Percentiles rank a stretch among this genome's conserved stretches.
phyloP scores from a whole-genome alignment of 768 basidiomycete genomes.

The Mycena rosella region DNA sequence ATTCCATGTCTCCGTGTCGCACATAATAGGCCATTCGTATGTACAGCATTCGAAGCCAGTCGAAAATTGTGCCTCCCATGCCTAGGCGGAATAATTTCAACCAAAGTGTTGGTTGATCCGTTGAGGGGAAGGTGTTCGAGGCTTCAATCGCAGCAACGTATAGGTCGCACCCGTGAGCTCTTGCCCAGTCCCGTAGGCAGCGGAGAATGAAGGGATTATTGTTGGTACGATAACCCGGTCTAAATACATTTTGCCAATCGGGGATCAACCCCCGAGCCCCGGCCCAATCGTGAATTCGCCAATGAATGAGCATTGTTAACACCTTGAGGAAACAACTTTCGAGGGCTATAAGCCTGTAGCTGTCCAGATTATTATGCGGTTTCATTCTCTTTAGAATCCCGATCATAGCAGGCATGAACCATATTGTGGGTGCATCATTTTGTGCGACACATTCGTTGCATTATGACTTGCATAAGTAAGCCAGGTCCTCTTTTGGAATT shows the following conservation, averaged over 20 bases:
- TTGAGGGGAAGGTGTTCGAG: neutral
- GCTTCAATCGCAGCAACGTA: neutral
- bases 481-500: too few relatives aligned
- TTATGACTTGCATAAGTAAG: too few relatives aligned
- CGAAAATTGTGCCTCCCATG: neutral
- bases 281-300: too few relatives aligned
- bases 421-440: too few relatives aligned
- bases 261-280: too few relatives aligned
- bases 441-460: too few relatives aligned
- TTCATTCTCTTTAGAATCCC: neutral
- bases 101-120: too few relatives aligned
- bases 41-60: constrained; percentile 7
- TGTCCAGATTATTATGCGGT: neutral
- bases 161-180: neutral
- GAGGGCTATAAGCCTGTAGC: too few relatives aligned
- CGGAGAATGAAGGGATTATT: neutral
- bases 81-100: too few relatives aligned
- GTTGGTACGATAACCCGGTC: neutral
- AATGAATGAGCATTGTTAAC: too few relatives aligned
- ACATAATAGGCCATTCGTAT: neutral
- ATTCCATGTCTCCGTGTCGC: constrained; percentile 4
- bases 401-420: neutral
- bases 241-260: too few relatives aligned
- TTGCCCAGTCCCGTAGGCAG: neutral
- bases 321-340: too few relatives aligned